phyloP scores from a whole-genome alignment of 768 basidiomycete species.

The Kwoniella botswanensis region DNA sequence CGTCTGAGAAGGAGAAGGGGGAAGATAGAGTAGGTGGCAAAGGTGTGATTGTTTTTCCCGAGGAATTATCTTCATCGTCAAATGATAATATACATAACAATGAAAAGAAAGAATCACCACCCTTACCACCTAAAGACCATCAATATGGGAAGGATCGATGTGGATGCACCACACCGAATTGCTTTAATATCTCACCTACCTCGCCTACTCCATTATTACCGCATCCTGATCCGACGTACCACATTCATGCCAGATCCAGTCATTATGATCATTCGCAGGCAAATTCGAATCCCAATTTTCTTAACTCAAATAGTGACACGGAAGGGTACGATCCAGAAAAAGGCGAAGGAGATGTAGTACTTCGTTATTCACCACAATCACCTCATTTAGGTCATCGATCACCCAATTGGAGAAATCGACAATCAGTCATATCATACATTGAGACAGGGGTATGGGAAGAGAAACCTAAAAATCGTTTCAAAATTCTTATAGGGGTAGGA shows the following conservation, averaged over 20 bases:
- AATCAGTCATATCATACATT: slow-evolving; percentile 9
- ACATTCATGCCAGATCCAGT: background rate
- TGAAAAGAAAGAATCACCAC: background rate
- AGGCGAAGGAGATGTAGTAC: background rate
- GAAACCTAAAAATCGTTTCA: background rate
- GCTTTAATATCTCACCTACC: background rate
- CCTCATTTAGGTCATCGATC: slow-evolving; percentile 24
- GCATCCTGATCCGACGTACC: background rate
- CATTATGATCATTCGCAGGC: background rate
- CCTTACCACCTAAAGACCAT: background rate
- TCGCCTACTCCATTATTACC: background rate
- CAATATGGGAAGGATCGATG: background rate
- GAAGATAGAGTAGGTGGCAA: slow-evolving; percentile 11
- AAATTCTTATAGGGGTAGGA: background rate
- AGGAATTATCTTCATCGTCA: background rate
- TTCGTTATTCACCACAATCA: slow-evolving; percentile 13
- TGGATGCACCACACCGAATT: background rate
- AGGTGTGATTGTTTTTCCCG: slow-evolving; percentile 25
- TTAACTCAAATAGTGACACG: too few species aligned
- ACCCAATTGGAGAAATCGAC: slow-evolving; percentile 16
- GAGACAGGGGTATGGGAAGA: slow-evolving; percentile 11
- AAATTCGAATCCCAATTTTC: background rate
- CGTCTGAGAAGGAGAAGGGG: background rate
- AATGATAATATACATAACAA: background rate
- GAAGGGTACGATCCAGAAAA: background rate